Base-by-base conservation (phyloP, 2,329 filamentous ascomycete genomes). In the Scedosporium minutisporum region DNA sequence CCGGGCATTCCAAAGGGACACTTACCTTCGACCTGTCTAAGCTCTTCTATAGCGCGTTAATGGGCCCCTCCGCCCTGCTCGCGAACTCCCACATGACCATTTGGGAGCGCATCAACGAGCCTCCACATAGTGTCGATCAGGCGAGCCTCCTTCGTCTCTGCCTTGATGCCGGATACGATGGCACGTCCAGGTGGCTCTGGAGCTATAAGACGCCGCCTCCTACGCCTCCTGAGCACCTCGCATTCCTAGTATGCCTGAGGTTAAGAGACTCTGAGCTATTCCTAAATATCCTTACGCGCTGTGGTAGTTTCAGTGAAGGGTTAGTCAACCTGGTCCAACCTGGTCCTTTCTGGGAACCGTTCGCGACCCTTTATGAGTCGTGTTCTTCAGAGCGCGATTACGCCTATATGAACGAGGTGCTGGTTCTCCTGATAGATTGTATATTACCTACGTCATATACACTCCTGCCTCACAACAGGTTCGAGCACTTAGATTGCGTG, bases 71-170 rank as follows among this genome's bases (percentile, higher is more conserved):
- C 2, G 16, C 42, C 18, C 25, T 62, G 6, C 55, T 58, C 16
- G n/a, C 5, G 6, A 23, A 33, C 6, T 55, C 25, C 7, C 23
- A 33, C 4, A 6, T 44, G 33, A 42, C 53, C 6, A 12, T 25
- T 12, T 62, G 61, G 53, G 61, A 62, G 18, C 44, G 60, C 27
- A 61, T 61, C 25, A 62, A 58, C 53, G 44, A 58, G 27, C 61
- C 61, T 25, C 53, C 61, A 1, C 46, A 29, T 18, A 57, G 55
- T n/a, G 29, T 62, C 10, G 21, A 25, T 16, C 55, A 58, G 18
- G 51, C 38, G 1, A 23, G 44, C 6, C 27, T 53, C n/a, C 12
- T 62, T 16, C 61, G 53, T 23, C 23, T 46, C 10, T 23, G 55
- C 33, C 21, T 46, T 18, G 16, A 12, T 14, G 16, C 12, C 18